phyloP scores from a whole-genome alignment of 1,284 basidiomycete genomes.

The Phylloporus gajari region DNA sequence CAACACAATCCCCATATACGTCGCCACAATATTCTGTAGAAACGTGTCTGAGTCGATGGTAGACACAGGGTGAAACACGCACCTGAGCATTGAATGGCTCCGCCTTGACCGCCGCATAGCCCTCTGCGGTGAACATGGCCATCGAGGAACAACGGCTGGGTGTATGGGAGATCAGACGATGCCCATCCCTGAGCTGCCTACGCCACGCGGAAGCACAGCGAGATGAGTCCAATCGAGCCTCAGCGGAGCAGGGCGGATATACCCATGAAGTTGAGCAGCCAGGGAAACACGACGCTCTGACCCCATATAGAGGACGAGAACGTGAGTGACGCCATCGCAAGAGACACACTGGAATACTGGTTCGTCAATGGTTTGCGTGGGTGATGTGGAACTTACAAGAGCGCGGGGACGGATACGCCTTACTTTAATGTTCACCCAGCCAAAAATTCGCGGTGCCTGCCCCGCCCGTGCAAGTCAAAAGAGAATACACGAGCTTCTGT shows the following conservation, averaged over 20 bases:
- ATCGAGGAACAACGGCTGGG: constrained; percentile 61
- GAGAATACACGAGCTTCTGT: constrained; percentile 72
- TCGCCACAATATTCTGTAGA: constrained; percentile 53
- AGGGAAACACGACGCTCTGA: no score
- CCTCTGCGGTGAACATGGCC: constrained; percentile 62
- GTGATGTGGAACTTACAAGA: constrained; percentile 51
- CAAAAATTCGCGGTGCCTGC: constrained; percentile 54
- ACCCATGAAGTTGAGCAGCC: no score
- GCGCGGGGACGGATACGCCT: constrained; percentile 70
- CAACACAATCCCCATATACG: constrained; percentile 52
- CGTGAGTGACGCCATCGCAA: no score
- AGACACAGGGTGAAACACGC: constrained; percentile 10
- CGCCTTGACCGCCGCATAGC: constrained; percentile 53
- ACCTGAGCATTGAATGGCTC: constrained; percentile 49
- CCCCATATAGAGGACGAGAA: no score
- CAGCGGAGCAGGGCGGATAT: no score
- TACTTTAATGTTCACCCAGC: constrained; percentile 64
- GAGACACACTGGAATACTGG: constrained; percentile 39
- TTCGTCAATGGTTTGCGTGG: not conserved
- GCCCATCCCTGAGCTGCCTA: constrained; percentile 53
- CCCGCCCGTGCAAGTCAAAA: constrained; percentile 62
- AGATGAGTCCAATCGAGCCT: constrained; percentile 66
- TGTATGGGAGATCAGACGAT: constrained; percentile 57
- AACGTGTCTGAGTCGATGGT: no score
- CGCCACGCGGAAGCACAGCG: constrained; percentile 61